Conservation (phyloP, 2,329 filamentous ascomycete species). For the Gnomoniopsis sp. region DNA sequence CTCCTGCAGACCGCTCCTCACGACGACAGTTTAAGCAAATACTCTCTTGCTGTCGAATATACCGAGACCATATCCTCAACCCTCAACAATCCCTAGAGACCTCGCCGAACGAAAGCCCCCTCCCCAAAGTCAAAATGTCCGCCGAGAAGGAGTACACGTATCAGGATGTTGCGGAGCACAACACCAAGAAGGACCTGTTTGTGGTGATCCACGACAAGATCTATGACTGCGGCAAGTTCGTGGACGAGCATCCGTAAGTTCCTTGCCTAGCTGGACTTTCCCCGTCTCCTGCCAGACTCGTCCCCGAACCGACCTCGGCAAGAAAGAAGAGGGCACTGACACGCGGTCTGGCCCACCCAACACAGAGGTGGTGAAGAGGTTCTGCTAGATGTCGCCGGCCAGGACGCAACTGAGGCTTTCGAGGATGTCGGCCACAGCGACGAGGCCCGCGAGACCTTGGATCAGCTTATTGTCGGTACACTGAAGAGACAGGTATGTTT, state of each 20-base stretch:
- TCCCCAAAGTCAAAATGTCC: constrained; percentile 33
- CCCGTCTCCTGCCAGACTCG: constrained; percentile 6
- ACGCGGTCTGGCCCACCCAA: constrained; percentile 3
- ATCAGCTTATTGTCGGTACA: constrained; percentile 67
- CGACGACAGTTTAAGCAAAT: background rate
- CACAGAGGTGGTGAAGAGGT: constrained; percentile 95
- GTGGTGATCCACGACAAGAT: constrained; percentile 95
- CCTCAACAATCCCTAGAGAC: background rate
- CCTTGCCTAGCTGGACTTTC: constrained; percentile 11
- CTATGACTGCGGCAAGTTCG: constrained; percentile 84
- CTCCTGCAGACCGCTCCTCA: background rate
- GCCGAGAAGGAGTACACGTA: constrained; percentile 61
- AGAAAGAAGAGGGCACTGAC: constrained; percentile 23
- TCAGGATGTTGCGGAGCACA: constrained; percentile 79
- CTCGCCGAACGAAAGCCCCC: constrained; percentile 2
- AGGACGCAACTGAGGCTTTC: constrained; percentile 96
- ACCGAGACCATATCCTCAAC: background rate
- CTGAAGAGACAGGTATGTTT: constrained; percentile 75
- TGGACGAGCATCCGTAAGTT: constrained; percentile 92
- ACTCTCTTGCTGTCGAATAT: constrained; percentile 5
- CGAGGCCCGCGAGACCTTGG: constrained; percentile 92
- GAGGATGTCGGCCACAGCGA: constrained; percentile 99
- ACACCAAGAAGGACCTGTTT: constrained; percentile 90
- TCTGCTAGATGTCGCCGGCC: constrained; percentile 89
- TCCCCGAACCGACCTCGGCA: constrained; percentile 9